Percentiles rank a stretch among this genome's conserved stretches.
These are phyloP conservation scores for Salix brachista DNA, from an alignment of 345 rosid genomes.

Conservation along the genomic window DNA sequence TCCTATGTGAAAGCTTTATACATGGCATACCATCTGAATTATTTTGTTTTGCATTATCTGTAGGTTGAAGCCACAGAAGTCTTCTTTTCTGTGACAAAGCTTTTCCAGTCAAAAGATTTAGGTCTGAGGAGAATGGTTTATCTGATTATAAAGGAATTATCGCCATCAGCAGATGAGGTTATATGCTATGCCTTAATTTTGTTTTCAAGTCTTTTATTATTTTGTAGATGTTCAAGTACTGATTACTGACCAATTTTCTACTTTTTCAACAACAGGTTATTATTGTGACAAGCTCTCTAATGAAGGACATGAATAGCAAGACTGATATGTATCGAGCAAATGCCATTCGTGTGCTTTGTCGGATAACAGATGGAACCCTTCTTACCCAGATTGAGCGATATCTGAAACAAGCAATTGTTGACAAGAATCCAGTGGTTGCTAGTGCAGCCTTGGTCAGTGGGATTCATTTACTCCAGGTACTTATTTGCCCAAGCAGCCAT, in stretches of 20 bases:
- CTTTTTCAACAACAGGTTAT: slow-evolving; percentile 52
- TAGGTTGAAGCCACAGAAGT: slow-evolving; percentile 94
- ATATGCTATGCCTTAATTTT: slow-evolving; percentile 5
- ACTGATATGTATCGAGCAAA: slow-evolving; percentile 97
- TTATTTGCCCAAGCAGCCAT: not conserved
- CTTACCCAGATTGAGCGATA: slow-evolving; percentile 91
- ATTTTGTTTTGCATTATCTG: slow-evolving; percentile 11
- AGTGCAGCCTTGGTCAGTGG: slow-evolving; percentile 99
- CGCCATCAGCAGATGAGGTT: slow-evolving; percentile 99
- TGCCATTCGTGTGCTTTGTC: slow-evolving; percentile 97
- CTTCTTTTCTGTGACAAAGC: slow-evolving; percentile 94
- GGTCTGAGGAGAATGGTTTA: slow-evolving; percentile 98
- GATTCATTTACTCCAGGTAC: slow-evolving; percentile 89
- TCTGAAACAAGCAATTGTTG: slow-evolving; percentile 97
- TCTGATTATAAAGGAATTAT: slow-evolving; percentile 92
- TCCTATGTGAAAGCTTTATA: not conserved
- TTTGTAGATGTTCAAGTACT: not conserved
- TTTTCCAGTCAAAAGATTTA: slow-evolving; percentile 86
- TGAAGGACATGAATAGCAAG: slow-evolving; percentile 99
- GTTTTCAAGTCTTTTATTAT: not conserved
- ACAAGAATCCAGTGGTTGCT: slow-evolving; percentile 96
- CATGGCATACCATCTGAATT: not conserved
- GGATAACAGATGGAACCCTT: slow-evolving; percentile 87
- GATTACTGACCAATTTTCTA: slow-evolving; percentile 18
- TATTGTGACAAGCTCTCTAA: slow-evolving; percentile 93